Conservation (phyloP, 2,329 filamentous ascomycete genomes). For the Trichophyton benhamiae region DNA sequence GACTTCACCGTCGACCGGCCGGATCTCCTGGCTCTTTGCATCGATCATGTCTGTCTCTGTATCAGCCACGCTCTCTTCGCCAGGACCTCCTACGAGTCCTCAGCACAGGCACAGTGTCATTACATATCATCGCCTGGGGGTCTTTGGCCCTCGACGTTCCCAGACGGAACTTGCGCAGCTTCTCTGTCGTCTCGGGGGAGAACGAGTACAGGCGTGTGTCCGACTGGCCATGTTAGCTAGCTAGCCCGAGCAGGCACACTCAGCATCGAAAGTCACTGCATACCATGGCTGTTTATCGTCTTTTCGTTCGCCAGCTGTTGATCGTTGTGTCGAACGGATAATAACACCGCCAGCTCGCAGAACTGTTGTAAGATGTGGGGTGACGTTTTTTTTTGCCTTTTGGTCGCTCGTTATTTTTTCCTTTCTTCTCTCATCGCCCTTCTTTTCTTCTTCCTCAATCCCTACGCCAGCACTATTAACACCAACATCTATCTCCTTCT, state of each 20-base stretch:
- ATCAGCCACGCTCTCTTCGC: too few relatives aligned
- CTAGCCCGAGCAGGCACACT: background rate
- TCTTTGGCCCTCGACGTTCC: constrained; percentile 75
- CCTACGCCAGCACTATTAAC: background rate
- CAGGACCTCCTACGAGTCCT: too few relatives aligned
- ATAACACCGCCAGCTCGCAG: too few relatives aligned
- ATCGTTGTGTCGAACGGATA: too few relatives aligned
- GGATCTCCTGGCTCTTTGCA: constrained; percentile 79
- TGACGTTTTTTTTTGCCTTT: background rate
- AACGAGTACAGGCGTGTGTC: constrained; percentile 88
- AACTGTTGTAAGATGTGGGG: background rate
- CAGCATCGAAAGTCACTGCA: background rate
- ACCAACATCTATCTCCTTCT: too few relatives aligned
- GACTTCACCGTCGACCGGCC: constrained; percentile 64
- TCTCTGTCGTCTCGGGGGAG: constrained; percentile 76
- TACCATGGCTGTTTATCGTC: background rate
- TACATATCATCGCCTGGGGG: constrained; percentile 91
- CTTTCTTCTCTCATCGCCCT: too few relatives aligned
- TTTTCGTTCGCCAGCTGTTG: background rate
- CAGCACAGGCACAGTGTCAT: constrained; percentile 25
- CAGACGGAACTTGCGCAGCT: constrained; percentile 87
- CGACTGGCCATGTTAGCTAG: constrained; percentile 41
- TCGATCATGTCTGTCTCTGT: constrained; percentile 65
- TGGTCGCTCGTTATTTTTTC: background rate
- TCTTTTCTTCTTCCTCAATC: background rate